These are phyloP conservation scores for Hymenoscyphus infarciens DNA, from an alignment of 2,329 filamentous ascomycete genomes.

Conservation along the genomic window DNA sequence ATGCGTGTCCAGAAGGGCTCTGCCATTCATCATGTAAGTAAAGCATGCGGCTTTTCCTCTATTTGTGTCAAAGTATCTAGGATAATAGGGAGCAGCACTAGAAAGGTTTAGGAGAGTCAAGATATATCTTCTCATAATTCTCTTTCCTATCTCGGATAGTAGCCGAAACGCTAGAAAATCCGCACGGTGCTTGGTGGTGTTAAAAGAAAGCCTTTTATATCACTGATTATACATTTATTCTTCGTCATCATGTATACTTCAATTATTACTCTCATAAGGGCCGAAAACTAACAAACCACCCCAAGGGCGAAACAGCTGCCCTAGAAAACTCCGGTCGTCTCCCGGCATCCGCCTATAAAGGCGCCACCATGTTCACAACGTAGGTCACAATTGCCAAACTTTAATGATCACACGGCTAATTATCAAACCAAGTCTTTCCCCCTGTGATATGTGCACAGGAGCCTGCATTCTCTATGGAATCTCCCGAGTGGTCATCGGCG, in stretches of 20 bases:
- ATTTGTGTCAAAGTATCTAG: too few relatives aligned
- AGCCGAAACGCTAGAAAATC: too few relatives aligned
- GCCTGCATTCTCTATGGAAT: slow-evolving; percentile 75
- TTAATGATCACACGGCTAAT: background rate
- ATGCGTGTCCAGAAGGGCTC: slow-evolving; percentile 71
- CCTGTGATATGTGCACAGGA: slow-evolving; percentile 78
- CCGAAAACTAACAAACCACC: background rate
- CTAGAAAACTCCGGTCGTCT: slow-evolving; percentile 71
- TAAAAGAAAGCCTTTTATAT: too few relatives aligned
- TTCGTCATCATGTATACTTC: too few relatives aligned
- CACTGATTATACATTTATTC: too few relatives aligned
- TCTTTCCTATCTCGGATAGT: too few relatives aligned
- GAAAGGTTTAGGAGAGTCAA: too few relatives aligned
- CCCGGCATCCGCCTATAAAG: slow-evolving; percentile 63
- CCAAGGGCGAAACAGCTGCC: slow-evolving; percentile 72
- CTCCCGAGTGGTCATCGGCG: slow-evolving; percentile 69
- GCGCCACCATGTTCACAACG: slow-evolving; percentile 80
- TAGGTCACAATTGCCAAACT: slow-evolving; percentile 6
- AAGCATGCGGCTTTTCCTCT: too few relatives aligned
- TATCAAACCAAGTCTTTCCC: slow-evolving; percentile 48
- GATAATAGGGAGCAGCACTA: too few relatives aligned
- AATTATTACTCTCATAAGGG: too few relatives aligned
- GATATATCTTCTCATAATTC: too few relatives aligned
- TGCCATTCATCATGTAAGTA: slow-evolving; percentile 63
- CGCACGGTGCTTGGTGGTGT: too few relatives aligned